phyloP scores from a whole-genome alignment of 768 basidiomycete genomes.

The Calocera cornea region DNA sequence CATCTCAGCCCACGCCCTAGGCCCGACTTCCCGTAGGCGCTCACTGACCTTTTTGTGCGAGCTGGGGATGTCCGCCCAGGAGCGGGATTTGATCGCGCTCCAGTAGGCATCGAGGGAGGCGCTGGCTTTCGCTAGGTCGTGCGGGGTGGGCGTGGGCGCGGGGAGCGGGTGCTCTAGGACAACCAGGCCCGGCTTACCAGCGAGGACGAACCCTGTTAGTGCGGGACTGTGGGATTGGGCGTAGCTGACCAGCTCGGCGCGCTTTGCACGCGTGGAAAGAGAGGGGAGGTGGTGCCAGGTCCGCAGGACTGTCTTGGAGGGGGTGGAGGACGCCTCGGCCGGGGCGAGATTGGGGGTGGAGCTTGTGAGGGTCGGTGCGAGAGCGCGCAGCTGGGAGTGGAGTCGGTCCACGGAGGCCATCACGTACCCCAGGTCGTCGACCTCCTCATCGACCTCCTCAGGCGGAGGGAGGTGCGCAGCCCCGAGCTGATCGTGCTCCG shows the following conservation, averaged over 20 bases:
- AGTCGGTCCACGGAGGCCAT: neutral
- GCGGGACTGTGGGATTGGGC: neutral
- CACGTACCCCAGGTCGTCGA: neutral
- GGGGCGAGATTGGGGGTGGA: neutral
- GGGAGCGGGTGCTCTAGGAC: neutral
- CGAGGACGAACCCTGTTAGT: neutral
- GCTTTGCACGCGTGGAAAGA: neutral
- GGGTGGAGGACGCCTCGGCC: neutral
- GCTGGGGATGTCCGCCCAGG: neutral
- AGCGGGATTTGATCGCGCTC: neutral
- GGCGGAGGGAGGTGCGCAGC: neutral
- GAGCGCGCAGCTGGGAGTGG: neutral
- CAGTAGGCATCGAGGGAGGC: neutral
- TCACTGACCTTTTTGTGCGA: neutral
- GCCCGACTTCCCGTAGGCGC: neutral
- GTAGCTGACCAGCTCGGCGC: neutral
- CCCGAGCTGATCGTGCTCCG: neutral
- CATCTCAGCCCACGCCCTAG: neutral
- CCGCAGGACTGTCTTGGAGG: neutral
- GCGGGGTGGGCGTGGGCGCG: neutral
- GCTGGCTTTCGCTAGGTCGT: neutral
- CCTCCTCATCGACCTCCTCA: neutral
- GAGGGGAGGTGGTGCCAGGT: conserved; percentile 5
- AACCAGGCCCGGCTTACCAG: neutral
- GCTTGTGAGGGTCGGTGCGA: neutral